A percentile compares a stretch with the other conserved stretches of the same genome.
Evolutionary conservation across 208 protist genomes (phyloP).

Genomic region (Crithidia bombi): DNA sequence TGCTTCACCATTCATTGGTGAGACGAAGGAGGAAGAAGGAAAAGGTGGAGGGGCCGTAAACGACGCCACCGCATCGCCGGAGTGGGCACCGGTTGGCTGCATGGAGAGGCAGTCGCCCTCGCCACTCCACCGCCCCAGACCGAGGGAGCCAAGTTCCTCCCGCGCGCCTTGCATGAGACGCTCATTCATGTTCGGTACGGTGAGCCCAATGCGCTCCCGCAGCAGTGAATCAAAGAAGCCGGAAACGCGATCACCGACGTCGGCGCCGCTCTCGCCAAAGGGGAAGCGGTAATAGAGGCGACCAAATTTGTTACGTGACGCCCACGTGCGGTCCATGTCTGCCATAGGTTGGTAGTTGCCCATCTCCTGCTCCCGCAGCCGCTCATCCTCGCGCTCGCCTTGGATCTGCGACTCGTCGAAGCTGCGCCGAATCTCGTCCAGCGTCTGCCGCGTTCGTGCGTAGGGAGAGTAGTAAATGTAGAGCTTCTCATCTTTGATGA

Average conservation of each 20-base stretch:
- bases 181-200: constrained; percentile 68
- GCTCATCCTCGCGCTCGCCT: constrained; percentile 91
- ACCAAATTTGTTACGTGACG: constrained; percentile 72
- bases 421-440: constrained; percentile 81
- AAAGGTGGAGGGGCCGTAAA: neutral
- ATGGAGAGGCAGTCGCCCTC: neutral
- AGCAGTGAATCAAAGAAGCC: constrained; percentile 89
- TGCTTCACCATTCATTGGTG: no score
- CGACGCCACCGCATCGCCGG: neutral
- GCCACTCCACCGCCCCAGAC: constrained; percentile 24
- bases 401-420: constrained; percentile 69
- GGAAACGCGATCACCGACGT: constrained; percentile 92
- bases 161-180: constrained; percentile 18
- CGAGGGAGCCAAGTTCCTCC: constrained; percentile 19
- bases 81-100: neutral
- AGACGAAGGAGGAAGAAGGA: neutral
- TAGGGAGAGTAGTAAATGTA: constrained; percentile 94
- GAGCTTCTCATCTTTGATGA: constrained; percentile 79
- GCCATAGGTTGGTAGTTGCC: constrained; percentile 91
- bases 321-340: constrained; percentile 76
- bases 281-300: constrained; percentile 93
- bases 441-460: constrained; percentile 81
- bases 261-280: constrained; percentile 87
- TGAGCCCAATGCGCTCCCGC: constrained; percentile 71
- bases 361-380: constrained; percentile 94